Evolutionary conservation across 1,284 basidiomycete genomes (phyloP).

Genomic region (Ganoderma lingzhi): DNA sequence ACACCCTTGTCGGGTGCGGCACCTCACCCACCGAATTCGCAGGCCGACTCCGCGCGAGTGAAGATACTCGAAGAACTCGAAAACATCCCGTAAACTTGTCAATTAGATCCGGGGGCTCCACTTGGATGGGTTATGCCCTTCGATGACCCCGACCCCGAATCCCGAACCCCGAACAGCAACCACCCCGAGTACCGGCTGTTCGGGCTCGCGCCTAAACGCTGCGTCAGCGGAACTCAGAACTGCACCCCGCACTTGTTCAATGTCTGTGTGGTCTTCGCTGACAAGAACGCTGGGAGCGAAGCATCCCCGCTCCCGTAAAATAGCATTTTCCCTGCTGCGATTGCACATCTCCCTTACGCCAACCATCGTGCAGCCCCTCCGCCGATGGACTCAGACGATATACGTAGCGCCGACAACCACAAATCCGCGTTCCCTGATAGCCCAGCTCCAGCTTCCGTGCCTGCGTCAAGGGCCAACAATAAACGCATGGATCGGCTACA

Average conservation of each 20-base stretch:
- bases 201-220: background rate
- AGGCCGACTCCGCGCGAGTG: background rate
- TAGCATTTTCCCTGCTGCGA: background rate
- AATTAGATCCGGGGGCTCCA: conserved; percentile 14
- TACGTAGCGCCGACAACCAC: background rate
- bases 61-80: background rate
- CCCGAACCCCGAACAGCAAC: background rate
- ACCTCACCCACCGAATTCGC: background rate
- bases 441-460: background rate
- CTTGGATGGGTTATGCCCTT: background rate
- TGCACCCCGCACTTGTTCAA: conserved; percentile 10
- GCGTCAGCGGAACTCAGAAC: conserved; percentile 1
- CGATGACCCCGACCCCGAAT: background rate
- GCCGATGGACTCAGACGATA: conserved; percentile 5
- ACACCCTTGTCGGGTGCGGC: background rate
- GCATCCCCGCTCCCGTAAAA: background rate
- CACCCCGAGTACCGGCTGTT: too few relatives aligned
- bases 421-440: background rate
- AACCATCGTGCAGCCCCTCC: background rate
- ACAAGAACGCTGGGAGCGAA: conserved; percentile 8
- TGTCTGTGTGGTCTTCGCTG: conserved; percentile 15
- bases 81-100: conserved; percentile 16
- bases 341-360: conserved; percentile 7
- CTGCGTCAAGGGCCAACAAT: background rate
- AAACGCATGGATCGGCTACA: too few relatives aligned